Evolutionary conservation across 768 basidiomycete genomes (phyloP), one percentile per base, ranked within the genome.

Genomic region (Boletus eberwhitei): DNA sequence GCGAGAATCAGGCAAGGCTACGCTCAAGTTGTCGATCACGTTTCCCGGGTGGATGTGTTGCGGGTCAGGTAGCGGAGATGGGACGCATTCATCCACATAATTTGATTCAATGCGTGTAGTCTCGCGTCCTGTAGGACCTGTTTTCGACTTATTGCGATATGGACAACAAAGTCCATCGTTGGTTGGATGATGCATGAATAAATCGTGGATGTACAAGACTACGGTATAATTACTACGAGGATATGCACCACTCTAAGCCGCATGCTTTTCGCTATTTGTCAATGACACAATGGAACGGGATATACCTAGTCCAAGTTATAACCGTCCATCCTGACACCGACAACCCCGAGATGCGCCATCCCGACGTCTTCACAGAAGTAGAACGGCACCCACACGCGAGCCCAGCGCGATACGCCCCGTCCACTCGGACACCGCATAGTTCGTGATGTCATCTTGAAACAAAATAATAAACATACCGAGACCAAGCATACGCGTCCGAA

Each of bases 351-450:
- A 41, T 22, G 4, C 14, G 2, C 42, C 17, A 11, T 7, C 42
- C 26, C 3, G 6, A 29, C 9, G 14, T 26, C 32, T 19, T 64
- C 41, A 67, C 5, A 66, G 46, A n/a, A 66, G 46, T 0, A 26
- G 41, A n/a, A 67, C 59, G 3, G 48, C 66, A 8, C 79, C 79
- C 8, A 69, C 62, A 32, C 79, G 60, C 58, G 75, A 75, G 6
- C 77, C 77, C 37, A 78, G 56, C 2, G 74, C 66, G 45, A 81
- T 76, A 8, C 58, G 68, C 7, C 80, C 80, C 48, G 63, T 76
- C 39, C 73, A 65, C 56, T 82, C 80, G 6, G 73, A 74, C 37
- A 82, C 71, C 9, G 77, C 71, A 55, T 79, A 82, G 48, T 71
- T 68, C 12, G 67, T 75, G 7, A 79, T 64, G 58, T 81, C 80